Evolutionary conservation across 2,329 filamentous ascomycete genomes (phyloP).

Genomic region (Epicoccum sorghinum): DNA sequence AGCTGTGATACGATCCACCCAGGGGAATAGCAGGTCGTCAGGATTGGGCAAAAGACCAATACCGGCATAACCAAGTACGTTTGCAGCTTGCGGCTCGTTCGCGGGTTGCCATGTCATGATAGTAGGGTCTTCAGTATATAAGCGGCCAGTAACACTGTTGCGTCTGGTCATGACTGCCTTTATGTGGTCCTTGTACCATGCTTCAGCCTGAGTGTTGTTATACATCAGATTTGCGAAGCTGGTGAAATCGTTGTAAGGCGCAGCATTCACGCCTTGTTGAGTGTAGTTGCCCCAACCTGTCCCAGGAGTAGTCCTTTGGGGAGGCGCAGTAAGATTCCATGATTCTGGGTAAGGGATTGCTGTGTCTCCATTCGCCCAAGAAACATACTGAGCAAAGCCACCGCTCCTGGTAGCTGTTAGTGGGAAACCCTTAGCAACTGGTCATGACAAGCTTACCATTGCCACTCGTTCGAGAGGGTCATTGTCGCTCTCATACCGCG

Average conservation of each 20-base stretch:
- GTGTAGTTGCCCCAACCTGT: slow-evolving; percentile 52
- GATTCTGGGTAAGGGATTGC: slow-evolving; percentile 46
- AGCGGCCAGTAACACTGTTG: slow-evolving; percentile 46
- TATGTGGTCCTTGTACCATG: slow-evolving; percentile 48
- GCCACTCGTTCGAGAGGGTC: slow-evolving; percentile 49
- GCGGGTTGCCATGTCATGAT: slow-evolving; percentile 52
- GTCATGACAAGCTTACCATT: slow-evolving; percentile 34
- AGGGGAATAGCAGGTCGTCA: slow-evolving; percentile 44
- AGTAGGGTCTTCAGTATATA: slow-evolving; percentile 43
- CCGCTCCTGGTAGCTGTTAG: slow-evolving; percentile 17
- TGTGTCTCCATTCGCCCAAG: slow-evolving; percentile 45
- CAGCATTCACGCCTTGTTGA: slow-evolving; percentile 40
- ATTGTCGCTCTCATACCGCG: slow-evolving; percentile 51
- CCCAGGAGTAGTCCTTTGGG: slow-evolving; percentile 40
- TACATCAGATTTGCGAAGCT: slow-evolving; percentile 47
- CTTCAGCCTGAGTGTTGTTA: slow-evolving; percentile 41
- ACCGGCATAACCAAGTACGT: slow-evolving; percentile 34
- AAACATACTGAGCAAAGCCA: slow-evolving; percentile 48
- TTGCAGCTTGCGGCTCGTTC: slow-evolving; percentile 47
- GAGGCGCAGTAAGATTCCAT: slow-evolving; percentile 48
- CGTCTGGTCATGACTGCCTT: slow-evolving; percentile 42
- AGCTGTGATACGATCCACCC: slow-evolving; percentile 44
- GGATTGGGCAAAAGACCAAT: slow-evolving; percentile 37
- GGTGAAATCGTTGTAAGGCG: slow-evolving; percentile 35
- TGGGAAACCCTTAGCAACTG: too few species aligned